Base-by-base conservation (phyloP, 768 basidiomycete species). In the Mycena maculata region DNA sequence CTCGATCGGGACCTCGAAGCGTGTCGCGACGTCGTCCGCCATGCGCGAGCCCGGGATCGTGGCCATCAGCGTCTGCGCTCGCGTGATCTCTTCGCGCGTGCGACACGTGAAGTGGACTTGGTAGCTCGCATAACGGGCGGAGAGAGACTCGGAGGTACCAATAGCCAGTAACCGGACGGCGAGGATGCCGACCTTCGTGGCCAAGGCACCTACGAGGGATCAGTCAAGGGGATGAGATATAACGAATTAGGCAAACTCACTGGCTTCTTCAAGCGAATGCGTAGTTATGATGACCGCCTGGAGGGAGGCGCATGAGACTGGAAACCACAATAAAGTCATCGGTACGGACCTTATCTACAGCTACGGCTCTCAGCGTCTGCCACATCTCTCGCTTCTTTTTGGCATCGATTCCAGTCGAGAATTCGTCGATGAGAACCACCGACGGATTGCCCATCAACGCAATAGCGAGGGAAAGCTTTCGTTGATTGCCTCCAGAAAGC, bases 341-440 rank as follows among this genome's bases (percentile, higher is more conserved):
- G 11, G 3, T 28, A 50, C 6, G 27, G 10, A 48, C 89, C 73
- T 93, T 92, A 18, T 89, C 91, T 3, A 82, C 79, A 0, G 89
- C 85, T 6, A 92, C 88, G 28, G 83, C 85, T 60, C 89, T 81
- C 60, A 94, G 80, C 0, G 90, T 92, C 18, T 80, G 79, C 93
- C 93, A 94, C 89, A 94, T 92, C 31, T 93, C 91, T 38, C 93
- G 82, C 77, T 93, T 94, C 83, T 90, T 93, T 76, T 89, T 92
- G 9, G 92, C 90, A 74, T 93, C 93, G 52, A 94, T 88, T 7
- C 93, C 93, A 3, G 92, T 92, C 8, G 91, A 92, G 75, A 92
- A 94, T 73, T 94, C 92, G 67, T 94, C 93, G 49, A 94, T 93
- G 23, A 94, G 84, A 3, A 94, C 80, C 4, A 93, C 92, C 4